These are phyloP conservation scores for Xanthoconium stramineum DNA, from an alignment of 768 basidiomycete genomes.

Conservation along the genomic window DNA sequence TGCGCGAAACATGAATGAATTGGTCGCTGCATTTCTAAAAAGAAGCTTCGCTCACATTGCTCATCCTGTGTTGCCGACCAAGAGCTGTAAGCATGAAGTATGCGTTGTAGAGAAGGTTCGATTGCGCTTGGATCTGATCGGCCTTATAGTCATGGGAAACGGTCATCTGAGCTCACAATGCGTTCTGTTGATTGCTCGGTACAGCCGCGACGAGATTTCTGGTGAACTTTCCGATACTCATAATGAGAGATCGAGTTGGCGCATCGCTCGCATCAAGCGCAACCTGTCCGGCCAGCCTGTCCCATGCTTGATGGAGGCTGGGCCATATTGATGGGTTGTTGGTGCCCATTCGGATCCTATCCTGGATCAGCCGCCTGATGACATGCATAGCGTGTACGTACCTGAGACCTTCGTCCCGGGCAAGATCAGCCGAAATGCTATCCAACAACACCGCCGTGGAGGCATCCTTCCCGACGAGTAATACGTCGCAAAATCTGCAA, in stretches of 20 bases:
- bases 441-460: conserved; percentile 42
- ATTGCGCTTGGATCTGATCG: conserved; percentile 46
- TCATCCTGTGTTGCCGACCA: conserved; percentile 66
- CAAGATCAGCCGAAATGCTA: conserved; percentile 48
- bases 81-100: conserved; percentile 74
- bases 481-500: conserved; percentile 40
- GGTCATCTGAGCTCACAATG: conserved; percentile 55
- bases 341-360: conserved; percentile 36
- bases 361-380: background rate
- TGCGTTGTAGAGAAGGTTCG: conserved; percentile 64
- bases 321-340: conserved; percentile 52
- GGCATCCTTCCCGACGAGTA: conserved; percentile 32
- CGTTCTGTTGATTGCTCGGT: conserved; percentile 63
- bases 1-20: conserved; percentile 27
- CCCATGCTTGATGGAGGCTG: conserved; percentile 56
- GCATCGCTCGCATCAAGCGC: conserved; percentile 33
- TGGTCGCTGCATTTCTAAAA: background rate
- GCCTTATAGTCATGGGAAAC: background rate
- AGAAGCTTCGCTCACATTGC: conserved; percentile 42
- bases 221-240: conserved; percentile 70
- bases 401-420: conserved; percentile 39
- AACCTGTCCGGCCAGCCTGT: conserved; percentile 29
- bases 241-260: conserved; percentile 40
- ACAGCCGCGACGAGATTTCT: conserved; percentile 81
- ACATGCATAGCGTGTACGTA: conserved; percentile 7